These are phyloP conservation scores for Cichorium intybus DNA, from an alignment of 140 eudicot genomes.

Conservation along the genomic window DNA sequence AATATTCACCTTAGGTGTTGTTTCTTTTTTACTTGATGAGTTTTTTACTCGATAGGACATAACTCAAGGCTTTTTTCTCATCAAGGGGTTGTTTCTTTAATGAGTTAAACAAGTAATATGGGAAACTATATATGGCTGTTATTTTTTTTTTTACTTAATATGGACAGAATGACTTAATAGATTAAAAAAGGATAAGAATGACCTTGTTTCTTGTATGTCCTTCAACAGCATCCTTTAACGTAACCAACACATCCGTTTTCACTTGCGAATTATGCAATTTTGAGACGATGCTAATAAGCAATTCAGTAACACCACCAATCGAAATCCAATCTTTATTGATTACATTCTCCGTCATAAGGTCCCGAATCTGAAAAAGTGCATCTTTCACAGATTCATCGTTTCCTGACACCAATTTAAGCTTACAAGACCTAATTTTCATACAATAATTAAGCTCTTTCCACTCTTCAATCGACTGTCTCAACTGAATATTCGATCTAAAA, in stretches of 20 bases:
- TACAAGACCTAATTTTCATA: slow-evolving; percentile 48
- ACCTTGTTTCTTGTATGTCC: slow-evolving; percentile 74
- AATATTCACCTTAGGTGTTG: no score
- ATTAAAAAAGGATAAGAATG: background rate
- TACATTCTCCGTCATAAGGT: slow-evolving; percentile 47
- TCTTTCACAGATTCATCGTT: slow-evolving; percentile 32
- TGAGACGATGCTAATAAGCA: slow-evolving; percentile 35
- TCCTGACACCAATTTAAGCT: slow-evolving; percentile 32
- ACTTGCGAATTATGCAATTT: slow-evolving; percentile 25
- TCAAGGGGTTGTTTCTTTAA: no score
- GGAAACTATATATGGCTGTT: no score
- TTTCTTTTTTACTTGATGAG: background rate
- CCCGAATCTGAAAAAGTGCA: slow-evolving; percentile 45
- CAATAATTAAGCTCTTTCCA: slow-evolving; percentile 70
- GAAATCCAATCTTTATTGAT: slow-evolving; percentile 66
- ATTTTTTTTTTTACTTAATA: no score
- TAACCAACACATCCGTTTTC: slow-evolving; percentile 35
- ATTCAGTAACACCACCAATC: slow-evolving; percentile 54
- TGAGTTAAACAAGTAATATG: no score
- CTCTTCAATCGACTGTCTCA: slow-evolving; percentile 68
- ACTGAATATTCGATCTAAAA: slow-evolving; percentile 51
- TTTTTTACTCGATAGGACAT: no score
- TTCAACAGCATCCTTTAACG: slow-evolving; percentile 42
- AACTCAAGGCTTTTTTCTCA: no score
- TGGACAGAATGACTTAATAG: no score